Percentiles rank a stretch among this genome's conserved stretches.
Conservation (phyloP, 1,139 yeast species). For the Yamadazyma blattariae region DNA sequence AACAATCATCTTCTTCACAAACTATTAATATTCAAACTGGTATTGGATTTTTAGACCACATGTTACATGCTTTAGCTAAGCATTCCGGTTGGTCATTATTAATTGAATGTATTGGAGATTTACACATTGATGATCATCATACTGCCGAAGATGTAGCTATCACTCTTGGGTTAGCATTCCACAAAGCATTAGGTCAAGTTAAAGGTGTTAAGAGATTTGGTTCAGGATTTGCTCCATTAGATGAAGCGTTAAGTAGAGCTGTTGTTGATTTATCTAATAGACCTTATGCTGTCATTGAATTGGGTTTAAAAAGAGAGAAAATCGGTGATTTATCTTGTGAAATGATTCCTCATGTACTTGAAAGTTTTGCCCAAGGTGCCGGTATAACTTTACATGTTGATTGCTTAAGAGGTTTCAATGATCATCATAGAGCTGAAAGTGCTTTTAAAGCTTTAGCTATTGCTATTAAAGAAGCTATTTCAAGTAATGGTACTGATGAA, state of each 20-base stretch:
- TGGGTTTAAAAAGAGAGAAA: conserved; percentile 88
- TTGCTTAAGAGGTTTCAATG: conserved; percentile 88
- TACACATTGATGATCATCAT: conserved; percentile 96
- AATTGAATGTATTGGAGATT: conserved; percentile 88
- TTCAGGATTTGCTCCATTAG: conserved; percentile 91
- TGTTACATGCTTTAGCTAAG: conserved; percentile 95
- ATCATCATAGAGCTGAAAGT: conserved; percentile 93
- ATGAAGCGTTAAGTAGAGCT: conserved; percentile 91
- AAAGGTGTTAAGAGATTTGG: conserved; percentile 94
- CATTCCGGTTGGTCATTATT: conserved; percentile 95
- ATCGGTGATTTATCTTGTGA: conserved; percentile 91
- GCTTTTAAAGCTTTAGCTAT: conserved; percentile 95
- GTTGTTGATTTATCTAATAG: conserved; percentile 92
- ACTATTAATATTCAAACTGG: conserved; percentile 83
- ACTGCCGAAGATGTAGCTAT: conserved; percentile 95
- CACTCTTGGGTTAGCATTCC: conserved; percentile 86
- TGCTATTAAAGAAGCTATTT: conserved; percentile 83
- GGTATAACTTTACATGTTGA: conserved; percentile 91
- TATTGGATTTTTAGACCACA: conserved; percentile 92
- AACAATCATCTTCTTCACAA: conserved; percentile 64
- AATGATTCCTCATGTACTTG: conserved; percentile 95
- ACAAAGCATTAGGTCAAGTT: conserved; percentile 84
- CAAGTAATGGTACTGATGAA: conserved; percentile 81
- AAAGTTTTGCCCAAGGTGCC: conserved; percentile 91
- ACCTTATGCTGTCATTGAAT: conserved; percentile 85